Percentiles rank a stretch among this genome's conserved stretches.
Evolutionary conservation across 805 yeast genomes (phyloP).

Genomic region (Myxozyma neotropica): DNA sequence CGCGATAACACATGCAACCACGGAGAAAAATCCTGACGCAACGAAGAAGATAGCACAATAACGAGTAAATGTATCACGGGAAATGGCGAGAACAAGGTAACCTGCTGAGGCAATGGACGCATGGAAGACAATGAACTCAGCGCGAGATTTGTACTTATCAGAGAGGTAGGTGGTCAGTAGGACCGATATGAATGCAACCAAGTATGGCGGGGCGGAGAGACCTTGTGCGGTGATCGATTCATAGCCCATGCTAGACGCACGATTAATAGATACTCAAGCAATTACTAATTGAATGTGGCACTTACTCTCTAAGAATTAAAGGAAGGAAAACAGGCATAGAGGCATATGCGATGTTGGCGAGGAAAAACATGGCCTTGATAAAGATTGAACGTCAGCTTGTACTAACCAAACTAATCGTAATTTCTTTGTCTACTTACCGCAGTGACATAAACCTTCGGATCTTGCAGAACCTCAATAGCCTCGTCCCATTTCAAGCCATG

Average conservation of each 20-base stretch:
- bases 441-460: constrained; percentile 33
- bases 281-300: neutral
- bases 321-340: constrained; percentile 44
- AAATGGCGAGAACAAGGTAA: constrained; percentile 37
- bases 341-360: constrained; percentile 33
- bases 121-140: constrained; percentile 33
- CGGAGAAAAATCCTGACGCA: constrained; percentile 38
- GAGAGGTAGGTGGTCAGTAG: constrained; percentile 44
- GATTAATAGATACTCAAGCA: neutral
- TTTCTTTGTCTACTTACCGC: constrained; percentile 16
- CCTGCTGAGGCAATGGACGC: constrained; percentile 33
- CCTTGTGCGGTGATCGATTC: constrained; percentile 54
- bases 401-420: neutral
- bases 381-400: no score
- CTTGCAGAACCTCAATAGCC: constrained; percentile 32
- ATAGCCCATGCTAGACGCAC: constrained; percentile 47
- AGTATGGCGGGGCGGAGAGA: constrained; percentile 63
- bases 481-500: constrained; percentile 32
- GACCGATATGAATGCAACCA: constrained; percentile 56
- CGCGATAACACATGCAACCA: constrained; percentile 36
- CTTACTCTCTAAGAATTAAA: constrained; percentile 50
- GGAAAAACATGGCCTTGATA: constrained; percentile 29
- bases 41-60: constrained; percentile 40
- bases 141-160: constrained; percentile 44
- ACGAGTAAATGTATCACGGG: constrained; percentile 34